These are phyloP conservation scores for Kazachstania viticola DNA, from an alignment of 805 yeast species.

Conservation along the genomic window DNA sequence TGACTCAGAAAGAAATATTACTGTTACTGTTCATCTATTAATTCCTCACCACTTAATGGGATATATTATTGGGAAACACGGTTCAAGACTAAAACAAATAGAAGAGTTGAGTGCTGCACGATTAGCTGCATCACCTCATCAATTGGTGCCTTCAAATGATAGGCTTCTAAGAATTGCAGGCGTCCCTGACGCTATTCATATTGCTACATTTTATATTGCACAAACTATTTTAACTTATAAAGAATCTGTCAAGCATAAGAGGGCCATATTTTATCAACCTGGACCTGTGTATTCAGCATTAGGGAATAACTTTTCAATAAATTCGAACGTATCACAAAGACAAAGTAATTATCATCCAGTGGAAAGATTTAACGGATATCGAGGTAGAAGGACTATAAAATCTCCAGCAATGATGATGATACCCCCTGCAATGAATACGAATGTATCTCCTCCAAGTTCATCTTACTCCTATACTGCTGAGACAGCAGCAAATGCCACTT, in stretches of 20 bases:
- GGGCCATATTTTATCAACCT: slow-evolving; percentile 24
- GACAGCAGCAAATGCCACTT: slow-evolving; percentile 17
- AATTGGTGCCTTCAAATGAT: slow-evolving; percentile 68
- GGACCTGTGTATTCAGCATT: slow-evolving; percentile 20
- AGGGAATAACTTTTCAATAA: slow-evolving; percentile 1
- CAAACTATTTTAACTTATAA: slow-evolving; percentile 55
- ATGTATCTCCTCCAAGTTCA: slow-evolving; percentile 1
- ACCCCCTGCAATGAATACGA: slow-evolving; percentile 5
- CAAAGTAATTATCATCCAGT: slow-evolving; percentile 20
- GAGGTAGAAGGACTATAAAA: slow-evolving; percentile 11
- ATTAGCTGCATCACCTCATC: slow-evolving; percentile 59
- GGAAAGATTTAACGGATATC: slow-evolving; percentile 11
- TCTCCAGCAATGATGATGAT: slow-evolving; percentile 7
- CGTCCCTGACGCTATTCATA: slow-evolving; percentile 79
- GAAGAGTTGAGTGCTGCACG: slow-evolving; percentile 74
- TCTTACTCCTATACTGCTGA: slow-evolving; percentile 15
- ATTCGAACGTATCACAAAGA: slow-evolving; percentile 7
- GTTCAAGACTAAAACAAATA: slow-evolving; percentile 63
- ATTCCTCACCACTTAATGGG: slow-evolving; percentile 77
- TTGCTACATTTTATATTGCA: slow-evolving; percentile 65
- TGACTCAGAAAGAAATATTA: background rate
- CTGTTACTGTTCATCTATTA: slow-evolving; percentile 40
- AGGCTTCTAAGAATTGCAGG: slow-evolving; percentile 60
- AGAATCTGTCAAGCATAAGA: slow-evolving; percentile 36
- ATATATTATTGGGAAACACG: slow-evolving; percentile 67